These are phyloP conservation scores for Microdochium trichocladiopsis DNA, from an alignment of 2,329 filamentous ascomycete species.

Conservation along the genomic window DNA sequence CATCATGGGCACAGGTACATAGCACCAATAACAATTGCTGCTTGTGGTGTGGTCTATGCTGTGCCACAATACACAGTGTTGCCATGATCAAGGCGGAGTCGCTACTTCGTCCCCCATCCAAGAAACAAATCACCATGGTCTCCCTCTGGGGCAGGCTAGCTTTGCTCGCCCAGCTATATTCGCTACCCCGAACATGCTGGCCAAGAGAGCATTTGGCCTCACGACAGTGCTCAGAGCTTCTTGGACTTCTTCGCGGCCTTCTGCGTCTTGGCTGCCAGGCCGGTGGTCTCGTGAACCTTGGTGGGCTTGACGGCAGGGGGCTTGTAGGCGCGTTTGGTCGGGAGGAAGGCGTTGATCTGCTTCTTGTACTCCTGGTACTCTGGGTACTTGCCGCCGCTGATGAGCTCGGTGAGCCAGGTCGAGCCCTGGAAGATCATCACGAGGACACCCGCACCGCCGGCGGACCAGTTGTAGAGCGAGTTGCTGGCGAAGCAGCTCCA, in stretches of 20 bases:
- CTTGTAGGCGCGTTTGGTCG: slow-evolving; percentile 42
- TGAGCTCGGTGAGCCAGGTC: slow-evolving; percentile 77
- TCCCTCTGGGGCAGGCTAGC: too few relatives aligned
- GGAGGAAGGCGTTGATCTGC: slow-evolving; percentile 77
- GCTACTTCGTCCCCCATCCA: too few relatives aligned
- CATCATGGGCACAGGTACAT: too few relatives aligned
- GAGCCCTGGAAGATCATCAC: slow-evolving; percentile 83
- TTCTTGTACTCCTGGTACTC: slow-evolving; percentile 83
- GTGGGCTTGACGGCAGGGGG: slow-evolving; percentile 19
- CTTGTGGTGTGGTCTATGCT: too few relatives aligned
- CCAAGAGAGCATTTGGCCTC: too few relatives aligned
- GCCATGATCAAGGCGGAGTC: too few relatives aligned
- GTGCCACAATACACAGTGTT: too few relatives aligned
- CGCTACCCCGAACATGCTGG: too few relatives aligned
- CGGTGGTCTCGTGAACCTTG: slow-evolving; percentile 43
- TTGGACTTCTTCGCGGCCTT: slow-evolving; percentile 13
- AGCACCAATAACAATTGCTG: too few relatives aligned
- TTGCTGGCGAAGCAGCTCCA: slow-evolving; percentile 76
- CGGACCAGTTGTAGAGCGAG: slow-evolving; percentile 71
- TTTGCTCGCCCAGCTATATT: too few relatives aligned
- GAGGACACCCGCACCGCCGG: slow-evolving; percentile 60
- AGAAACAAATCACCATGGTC: too few relatives aligned
- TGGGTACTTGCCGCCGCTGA: slow-evolving; percentile 76
- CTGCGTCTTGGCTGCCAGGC: slow-evolving; percentile 35
- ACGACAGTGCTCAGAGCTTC: slow-evolving; percentile 25